Evolutionary conservation across 2,329 filamentous ascomycete species (phyloP), one percentile per base, ranked within the genome.

Genomic region (Ascochyta fabae): DNA sequence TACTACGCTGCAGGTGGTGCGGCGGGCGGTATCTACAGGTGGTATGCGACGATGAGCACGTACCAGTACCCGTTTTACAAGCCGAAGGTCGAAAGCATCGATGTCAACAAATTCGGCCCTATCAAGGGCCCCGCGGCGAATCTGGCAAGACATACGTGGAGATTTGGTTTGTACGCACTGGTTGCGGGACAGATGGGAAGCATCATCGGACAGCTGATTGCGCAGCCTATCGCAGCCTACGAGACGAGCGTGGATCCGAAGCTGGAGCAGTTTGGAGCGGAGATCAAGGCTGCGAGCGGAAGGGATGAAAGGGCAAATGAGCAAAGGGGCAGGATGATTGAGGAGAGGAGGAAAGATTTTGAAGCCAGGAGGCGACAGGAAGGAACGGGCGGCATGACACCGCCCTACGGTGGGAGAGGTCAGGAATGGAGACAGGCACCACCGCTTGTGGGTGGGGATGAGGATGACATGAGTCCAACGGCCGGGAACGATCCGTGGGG

Each of bases 401-500:
- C 33, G 74, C 77, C 31, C 58, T 76, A 42, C 71, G 74, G 35
- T 65, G 76, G 57, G 16, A 27, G 66, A 58, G 61, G 60, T 61
- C 31, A 67, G 53, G 35, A 51, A n/a, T 16, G 23, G 9, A 38
- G 29, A 13, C 52, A 55, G 23, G 54, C 64, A 60, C 43, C 51
- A 52, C 40, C 56, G 36, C 6, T 9, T 33, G 51, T 38, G 23
- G 48, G 47, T 22, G 48, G 33, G 5, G 69, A 64, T 22, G 75
- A 79, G 50, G 78, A 80, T 49, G 77, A 80, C 45, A 76, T 76
- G 70, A 77, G 73, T 24, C 78, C 79, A 3, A 79, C 76, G 2
- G 68, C 76, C 9, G 76, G 77, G 2, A 76, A 77, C 35, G 74
- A 75, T 46, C 24, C 69, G 6, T 73, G 73, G 62, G 58, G 61